Percentiles rank a stretch among this genome's conserved stretches.
phyloP scores from a whole-genome alignment of 139 green algal genomes.

The Chlamydomonas incerta region DNA sequence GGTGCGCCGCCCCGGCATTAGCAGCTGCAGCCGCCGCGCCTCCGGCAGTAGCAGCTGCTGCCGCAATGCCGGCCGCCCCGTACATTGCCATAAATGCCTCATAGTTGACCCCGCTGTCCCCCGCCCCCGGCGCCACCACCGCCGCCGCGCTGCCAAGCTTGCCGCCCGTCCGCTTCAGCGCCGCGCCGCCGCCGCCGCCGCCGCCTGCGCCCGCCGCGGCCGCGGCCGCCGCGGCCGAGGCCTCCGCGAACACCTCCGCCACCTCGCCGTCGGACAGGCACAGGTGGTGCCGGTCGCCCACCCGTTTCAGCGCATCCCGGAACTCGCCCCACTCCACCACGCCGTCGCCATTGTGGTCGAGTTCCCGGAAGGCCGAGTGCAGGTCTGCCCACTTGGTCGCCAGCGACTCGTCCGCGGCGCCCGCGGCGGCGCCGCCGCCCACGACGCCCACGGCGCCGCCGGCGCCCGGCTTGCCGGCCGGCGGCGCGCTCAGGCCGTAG shows the following conservation, averaged over 20 bases:
- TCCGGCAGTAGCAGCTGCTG: background rate
- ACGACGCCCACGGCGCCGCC: too few species aligned
- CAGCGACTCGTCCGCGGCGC: background rate
- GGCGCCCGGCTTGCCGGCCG: too few species aligned
- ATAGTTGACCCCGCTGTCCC: background rate
- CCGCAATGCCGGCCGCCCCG: background rate
- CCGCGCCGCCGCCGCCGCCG: background rate
- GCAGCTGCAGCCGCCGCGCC: background rate
- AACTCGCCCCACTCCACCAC: slow-evolving; percentile 27
- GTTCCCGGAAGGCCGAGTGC: background rate
- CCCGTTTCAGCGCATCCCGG: slow-evolving; percentile 7
- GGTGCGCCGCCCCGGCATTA: background rate
- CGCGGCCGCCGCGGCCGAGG: too few species aligned
- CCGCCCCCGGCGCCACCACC: too few species aligned
- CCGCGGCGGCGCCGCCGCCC: background rate
- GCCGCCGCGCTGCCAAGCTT: too few species aligned
- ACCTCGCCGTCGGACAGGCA: background rate
- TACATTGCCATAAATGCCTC: slow-evolving; percentile 21
- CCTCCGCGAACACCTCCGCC: background rate
- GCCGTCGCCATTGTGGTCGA: slow-evolving; percentile 6
- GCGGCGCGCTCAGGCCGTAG: background rate
- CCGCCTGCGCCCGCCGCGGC: background rate
- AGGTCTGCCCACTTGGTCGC: background rate
- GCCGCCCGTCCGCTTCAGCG: too few species aligned
- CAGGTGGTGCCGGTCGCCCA: slow-evolving; percentile 9